Evolutionary conservation across 192 early-diverging fungal genomes (phyloP).

Genomic region (Irineochytrium annulatum): DNA sequence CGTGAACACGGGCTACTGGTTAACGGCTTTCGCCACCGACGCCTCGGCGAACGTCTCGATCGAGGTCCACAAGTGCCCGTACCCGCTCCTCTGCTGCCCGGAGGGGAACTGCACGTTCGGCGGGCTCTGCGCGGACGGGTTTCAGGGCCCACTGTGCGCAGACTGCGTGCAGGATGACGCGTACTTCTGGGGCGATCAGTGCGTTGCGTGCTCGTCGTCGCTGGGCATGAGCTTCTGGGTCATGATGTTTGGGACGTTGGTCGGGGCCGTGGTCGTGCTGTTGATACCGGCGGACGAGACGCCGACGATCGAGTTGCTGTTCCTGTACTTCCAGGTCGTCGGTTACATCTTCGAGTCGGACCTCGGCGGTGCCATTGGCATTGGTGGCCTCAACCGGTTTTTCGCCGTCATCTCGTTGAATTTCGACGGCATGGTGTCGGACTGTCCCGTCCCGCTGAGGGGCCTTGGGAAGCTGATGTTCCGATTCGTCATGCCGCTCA

Average conservation of each 20-base stretch:
- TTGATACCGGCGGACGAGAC: conserved; percentile 15
- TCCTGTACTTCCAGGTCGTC: conserved; percentile 23
- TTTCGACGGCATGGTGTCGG: conserved; percentile 11
- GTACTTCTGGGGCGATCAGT: conserved; percentile 14
- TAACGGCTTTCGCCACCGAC: not conserved
- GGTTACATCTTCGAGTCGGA: conserved; percentile 13
- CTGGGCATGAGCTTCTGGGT: conserved; percentile 5
- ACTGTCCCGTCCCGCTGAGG: conserved; percentile 12
- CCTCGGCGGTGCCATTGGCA: conserved; percentile 1
- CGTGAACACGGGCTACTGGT: conserved; percentile 5
- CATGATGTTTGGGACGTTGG: conserved; percentile 9
- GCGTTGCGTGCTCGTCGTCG: conserved; percentile 1
- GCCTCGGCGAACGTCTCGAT: not conserved
- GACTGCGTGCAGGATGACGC: conserved; percentile 4
- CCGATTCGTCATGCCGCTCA: conserved; percentile 12
- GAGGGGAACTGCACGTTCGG: conserved; percentile 3
- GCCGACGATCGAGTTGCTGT: conserved; percentile 22
- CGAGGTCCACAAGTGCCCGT: conserved; percentile 12
- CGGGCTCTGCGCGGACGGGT: not conserved
- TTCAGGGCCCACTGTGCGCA: conserved; percentile 10
- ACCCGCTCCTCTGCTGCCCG: conserved; percentile 6
- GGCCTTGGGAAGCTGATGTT: conserved; percentile 19
- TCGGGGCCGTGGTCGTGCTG: too few species aligned
- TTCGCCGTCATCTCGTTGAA: conserved; percentile 16
- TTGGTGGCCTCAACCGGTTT: conserved; percentile 7